Evolutionary conservation across 257 asterid species (phyloP).

Genomic region (Jaltomata sinuosa): DNA sequence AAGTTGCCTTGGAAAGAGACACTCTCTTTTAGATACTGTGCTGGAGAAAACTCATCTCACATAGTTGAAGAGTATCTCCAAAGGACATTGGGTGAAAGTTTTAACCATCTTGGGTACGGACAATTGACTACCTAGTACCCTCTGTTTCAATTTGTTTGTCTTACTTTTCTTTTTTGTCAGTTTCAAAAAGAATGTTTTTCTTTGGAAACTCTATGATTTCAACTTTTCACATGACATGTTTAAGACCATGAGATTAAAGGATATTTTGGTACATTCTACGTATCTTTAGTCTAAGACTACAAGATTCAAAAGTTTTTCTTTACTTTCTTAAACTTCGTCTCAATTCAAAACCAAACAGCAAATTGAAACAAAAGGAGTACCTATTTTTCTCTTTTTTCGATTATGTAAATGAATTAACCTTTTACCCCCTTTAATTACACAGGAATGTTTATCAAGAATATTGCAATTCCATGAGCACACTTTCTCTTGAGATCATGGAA

Average conservation of each 20-base stretch:
- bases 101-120: not conserved
- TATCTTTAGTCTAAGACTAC: too few relatives aligned
- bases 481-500: not conserved
- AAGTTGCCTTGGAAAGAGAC: not conserved
- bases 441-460: not conserved
- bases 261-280: too few relatives aligned
- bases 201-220: too few relatives aligned
- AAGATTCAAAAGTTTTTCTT: not conserved
- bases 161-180: not conserved
- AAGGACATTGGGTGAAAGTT: not conserved
- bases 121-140: not conserved
- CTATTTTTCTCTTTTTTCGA: not conserved
- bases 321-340: not conserved
- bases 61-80: not conserved
- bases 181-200: too few relatives aligned
- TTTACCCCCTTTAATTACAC: not conserved
- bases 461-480: not conserved
- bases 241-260: too few relatives aligned
- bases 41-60: not conserved
- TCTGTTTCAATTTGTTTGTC: not conserved
- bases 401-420: not conserved
- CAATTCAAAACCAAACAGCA: not conserved
- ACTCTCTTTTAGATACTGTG: not conserved
- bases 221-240: too few relatives aligned
- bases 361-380: not conserved